Conservation (phyloP, 805 yeast genomes). For the Sungouiella thailandica region DNA sequence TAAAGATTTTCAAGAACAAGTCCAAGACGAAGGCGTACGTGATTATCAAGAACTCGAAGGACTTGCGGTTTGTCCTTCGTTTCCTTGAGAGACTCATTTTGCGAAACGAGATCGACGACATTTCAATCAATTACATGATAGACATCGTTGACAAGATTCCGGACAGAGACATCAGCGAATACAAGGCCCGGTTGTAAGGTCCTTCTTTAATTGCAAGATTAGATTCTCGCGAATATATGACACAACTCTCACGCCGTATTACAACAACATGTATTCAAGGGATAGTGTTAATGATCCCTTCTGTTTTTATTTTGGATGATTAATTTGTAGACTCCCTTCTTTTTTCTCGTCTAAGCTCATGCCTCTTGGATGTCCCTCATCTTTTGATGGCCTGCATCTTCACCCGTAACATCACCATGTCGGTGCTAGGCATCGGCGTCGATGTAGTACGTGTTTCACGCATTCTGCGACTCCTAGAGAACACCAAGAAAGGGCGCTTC, state of each 20-base stretch:
- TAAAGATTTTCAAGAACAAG: constrained; percentile 37
- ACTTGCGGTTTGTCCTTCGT: constrained; percentile 20
- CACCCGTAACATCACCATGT: no score
- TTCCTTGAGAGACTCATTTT: constrained; percentile 20
- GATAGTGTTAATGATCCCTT: no score
- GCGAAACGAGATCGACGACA: constrained; percentile 12
- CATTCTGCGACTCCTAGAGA: constrained; percentile 36
- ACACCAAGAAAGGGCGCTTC: constrained; percentile 18
- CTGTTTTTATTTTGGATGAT: no score
- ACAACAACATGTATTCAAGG: no score
- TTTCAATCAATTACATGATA: constrained; percentile 24
- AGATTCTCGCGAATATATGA: no score
- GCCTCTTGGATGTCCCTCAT: no score
- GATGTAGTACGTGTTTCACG: constrained; percentile 50
- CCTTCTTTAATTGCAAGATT: neutral
- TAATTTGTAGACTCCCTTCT: no score
- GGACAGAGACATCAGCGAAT: constrained; percentile 10
- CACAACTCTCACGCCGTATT: no score
- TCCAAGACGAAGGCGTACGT: constrained; percentile 38
- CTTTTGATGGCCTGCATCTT: no score
- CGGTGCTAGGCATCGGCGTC: constrained; percentile 46
- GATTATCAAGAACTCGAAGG: constrained; percentile 22
- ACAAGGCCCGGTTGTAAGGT: constrained; percentile 1
- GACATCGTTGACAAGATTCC: constrained; percentile 30
- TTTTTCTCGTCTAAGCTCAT: no score